These are phyloP conservation scores for Backusella liffmaniae DNA, from an alignment of 192 early-diverging fungal species.

Conservation along the genomic window DNA sequence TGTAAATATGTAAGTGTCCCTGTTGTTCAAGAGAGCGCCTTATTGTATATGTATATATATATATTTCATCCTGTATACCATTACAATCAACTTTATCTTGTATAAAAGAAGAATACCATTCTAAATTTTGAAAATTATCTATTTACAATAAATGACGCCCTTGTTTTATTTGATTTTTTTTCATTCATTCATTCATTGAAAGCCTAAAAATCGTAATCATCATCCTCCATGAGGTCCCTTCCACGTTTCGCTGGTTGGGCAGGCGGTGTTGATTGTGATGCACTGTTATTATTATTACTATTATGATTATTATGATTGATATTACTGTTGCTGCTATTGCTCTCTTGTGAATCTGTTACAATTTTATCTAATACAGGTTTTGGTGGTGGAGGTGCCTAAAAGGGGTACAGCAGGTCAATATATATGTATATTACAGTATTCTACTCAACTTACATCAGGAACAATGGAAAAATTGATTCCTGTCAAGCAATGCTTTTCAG, in stretches of 20 bases:
- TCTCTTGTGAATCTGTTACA: conserved; percentile 15
- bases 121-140: too few relatives aligned
- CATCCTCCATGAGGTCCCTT: conserved; percentile 31
- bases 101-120: too few relatives aligned
- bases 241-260: conserved; percentile 13
- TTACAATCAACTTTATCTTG: too few relatives aligned
- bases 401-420: neutral
- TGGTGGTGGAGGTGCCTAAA: conserved; percentile 34
- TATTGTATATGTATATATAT: too few relatives aligned
- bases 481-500: conserved; percentile 73
- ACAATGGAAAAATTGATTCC: conserved; percentile 78
- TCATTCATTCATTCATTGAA: neutral
- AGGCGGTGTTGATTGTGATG: neutral
- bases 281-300: neutral
- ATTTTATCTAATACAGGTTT: conserved; percentile 5
- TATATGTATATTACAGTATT: neutral
- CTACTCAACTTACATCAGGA: conserved; percentile 49
- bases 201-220: conserved; percentile 32
- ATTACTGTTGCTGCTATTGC: neutral
- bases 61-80: too few relatives aligned
- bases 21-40: too few relatives aligned
- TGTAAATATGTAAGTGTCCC: too few relatives aligned
- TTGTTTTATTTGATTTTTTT: neutral
- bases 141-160: neutral
- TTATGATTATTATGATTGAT: too few relatives aligned